Base-by-base conservation (phyloP, 2,329 filamentous ascomycete genomes). In the Pyricularia pennisetigena region DNA sequence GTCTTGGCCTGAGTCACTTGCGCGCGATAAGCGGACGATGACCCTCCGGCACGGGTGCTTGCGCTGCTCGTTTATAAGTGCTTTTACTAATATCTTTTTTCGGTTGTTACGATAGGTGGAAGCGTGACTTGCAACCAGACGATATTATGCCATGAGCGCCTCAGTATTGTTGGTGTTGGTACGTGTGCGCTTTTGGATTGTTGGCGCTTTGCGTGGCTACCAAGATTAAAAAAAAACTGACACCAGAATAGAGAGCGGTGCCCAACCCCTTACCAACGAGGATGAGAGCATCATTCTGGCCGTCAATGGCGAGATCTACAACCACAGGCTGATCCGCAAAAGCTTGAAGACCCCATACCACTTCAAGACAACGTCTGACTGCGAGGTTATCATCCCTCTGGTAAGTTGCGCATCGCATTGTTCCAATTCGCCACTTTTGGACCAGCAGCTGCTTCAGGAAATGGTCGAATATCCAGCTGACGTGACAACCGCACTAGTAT, bases 251-350 rank as follows among this genome's bases (percentile, higher is more conserved):
- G 94, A 98, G 79, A 94, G 92, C 75, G 95, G 95, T 78, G 94
- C 95, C 67, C 95, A 99, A 82, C 95, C 95, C 72, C 85, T 99
- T 72, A 90, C 94, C 84, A 98, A 93, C 83, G 88, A 93, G 73
- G 94, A 98, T 78, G 90, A 89, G 72, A 90, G 85, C 74, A 90
- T 99, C 75, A 89, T 94, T 72, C 88, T 99, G 70, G 94, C 95
- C 72, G 95, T 98, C 87, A 99, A 99, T 81, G 95, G 95, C 81
- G 95, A 99, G 80, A 99, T 99, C 79, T 99, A 99, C 86, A 99
- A 99, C 88, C 95, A 99, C 83, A 91, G 94, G 78, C 87, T 97
- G 76, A 85, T 99, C 76, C 90, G 95, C 78, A 98, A 97, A 82
- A 84, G 84, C 74, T 83, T 97, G 75, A 92, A 92, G 81, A 88